Evolutionary conservation across 768 basidiomycete species (phyloP).

Genomic region (Collybia sp.): DNA sequence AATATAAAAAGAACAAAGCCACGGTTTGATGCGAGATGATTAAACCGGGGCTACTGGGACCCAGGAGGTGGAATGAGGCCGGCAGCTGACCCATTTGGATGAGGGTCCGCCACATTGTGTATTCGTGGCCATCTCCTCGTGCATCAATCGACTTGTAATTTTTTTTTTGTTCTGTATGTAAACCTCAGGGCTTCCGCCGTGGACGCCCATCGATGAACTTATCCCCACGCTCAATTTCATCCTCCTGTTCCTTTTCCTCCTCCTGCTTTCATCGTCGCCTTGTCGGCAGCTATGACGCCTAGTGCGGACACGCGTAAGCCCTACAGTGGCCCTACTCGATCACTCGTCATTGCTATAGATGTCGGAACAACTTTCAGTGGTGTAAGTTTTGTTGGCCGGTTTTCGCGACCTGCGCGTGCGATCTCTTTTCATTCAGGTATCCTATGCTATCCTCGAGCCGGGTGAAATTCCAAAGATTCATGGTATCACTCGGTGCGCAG

Average conservation of each 20-base stretch:
- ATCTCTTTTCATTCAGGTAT: conserved; percentile 35
- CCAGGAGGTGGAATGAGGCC: too few species aligned
- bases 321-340: conserved; percentile 56
- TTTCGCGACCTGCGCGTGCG: background rate
- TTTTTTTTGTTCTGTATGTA: too few species aligned
- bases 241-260: conserved; percentile 10
- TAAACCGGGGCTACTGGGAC: too few species aligned
- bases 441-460: conserved; percentile 79
- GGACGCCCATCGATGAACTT: too few species aligned
- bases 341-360: conserved; percentile 76
- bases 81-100: too few species aligned
- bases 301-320: conserved; percentile 68
- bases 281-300: conserved; percentile 36
- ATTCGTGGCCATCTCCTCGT: too few species aligned
- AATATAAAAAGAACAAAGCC: too few species aligned
- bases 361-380: conserved; percentile 83
- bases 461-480: conserved; percentile 78
- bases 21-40: conserved; percentile 6
- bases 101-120: too few species aligned
- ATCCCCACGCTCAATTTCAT: background rate
- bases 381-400: conserved; percentile 27
- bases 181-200: too few species aligned
- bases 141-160: too few species aligned
- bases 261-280: conserved; percentile 12
- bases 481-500: conserved; percentile 67